phyloP scores from a whole-genome alignment of 1,139 yeast species.

The Nakaseomyces delphensis region DNA sequence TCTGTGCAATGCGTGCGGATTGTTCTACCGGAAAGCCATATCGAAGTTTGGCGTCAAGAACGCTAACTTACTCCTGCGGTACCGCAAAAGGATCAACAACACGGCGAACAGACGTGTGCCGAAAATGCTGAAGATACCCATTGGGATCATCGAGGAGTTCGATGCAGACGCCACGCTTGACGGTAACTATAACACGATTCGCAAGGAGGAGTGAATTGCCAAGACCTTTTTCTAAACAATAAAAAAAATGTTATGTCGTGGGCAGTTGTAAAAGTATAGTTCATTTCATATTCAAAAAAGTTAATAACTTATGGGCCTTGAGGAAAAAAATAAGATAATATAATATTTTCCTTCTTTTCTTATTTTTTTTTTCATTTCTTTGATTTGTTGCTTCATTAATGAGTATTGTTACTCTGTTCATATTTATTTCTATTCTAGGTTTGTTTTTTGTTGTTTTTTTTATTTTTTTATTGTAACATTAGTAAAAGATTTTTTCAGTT shows the following conservation, averaged over 20 bases:
- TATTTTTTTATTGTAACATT: neutral
- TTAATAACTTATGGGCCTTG: too few species aligned
- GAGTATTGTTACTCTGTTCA: neutral
- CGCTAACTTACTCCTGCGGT: conserved; percentile 29
- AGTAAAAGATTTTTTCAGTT: too few species aligned
- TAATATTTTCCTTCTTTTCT: neutral
- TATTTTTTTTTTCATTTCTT: neutral
- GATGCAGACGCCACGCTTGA: conserved; percentile 20
- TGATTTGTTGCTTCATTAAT: neutral
- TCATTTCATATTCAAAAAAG: too few species aligned
- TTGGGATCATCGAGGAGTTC: conserved; percentile 17
- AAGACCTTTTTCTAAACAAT: too few species aligned
- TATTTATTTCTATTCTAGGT: neutral
- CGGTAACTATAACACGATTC: conserved; percentile 17
- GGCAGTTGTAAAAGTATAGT: too few species aligned
- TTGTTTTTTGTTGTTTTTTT: neutral
- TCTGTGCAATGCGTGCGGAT: conserved; percentile 74
- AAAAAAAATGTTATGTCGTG: too few species aligned
- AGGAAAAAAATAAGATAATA: too few species aligned
- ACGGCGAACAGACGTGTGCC: conserved; percentile 27
- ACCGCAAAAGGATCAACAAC: conserved; percentile 22
- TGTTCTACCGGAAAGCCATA: conserved; percentile 62
- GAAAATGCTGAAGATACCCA: conserved; percentile 22
- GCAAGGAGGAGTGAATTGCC: conserved; percentile 4
- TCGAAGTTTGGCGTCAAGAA: conserved; percentile 34